phyloP scores from a whole-genome alignment of 257 asterid species.

The Solanum tarijense region DNA sequence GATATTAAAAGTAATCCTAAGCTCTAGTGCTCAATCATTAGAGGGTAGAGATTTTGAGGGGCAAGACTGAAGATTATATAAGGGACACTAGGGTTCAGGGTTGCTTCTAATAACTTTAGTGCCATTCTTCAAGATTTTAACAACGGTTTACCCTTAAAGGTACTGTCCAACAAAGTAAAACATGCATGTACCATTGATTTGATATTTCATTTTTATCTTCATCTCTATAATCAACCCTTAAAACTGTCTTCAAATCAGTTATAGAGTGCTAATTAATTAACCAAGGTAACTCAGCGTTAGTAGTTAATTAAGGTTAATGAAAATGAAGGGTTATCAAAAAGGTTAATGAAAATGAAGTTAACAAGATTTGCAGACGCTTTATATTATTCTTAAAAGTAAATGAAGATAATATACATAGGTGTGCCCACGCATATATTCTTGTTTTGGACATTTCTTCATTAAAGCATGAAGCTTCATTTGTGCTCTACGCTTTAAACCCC shows the following conservation, averaged over 20 bases:
- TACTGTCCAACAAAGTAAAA: not conserved
- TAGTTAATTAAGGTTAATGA: not conserved
- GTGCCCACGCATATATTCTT: not conserved
- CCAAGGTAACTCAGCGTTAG: not conserved
- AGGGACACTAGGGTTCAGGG: not conserved
- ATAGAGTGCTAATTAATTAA: not conserved
- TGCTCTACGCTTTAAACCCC: not conserved
- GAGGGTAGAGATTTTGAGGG: not conserved
- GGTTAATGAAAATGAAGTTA: not conserved
- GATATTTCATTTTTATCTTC: not conserved
- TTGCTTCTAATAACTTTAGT: not conserved
- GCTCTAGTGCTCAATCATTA: not conserved
- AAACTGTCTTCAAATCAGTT: not conserved
- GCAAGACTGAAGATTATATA: not conserved
- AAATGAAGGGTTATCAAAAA: not conserved
- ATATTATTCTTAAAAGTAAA: not conserved
- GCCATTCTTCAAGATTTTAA: not conserved
- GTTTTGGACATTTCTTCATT: not conserved
- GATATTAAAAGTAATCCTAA: not conserved
- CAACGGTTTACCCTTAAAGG: not conserved
- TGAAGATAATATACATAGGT: not conserved
- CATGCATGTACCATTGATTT: not conserved
- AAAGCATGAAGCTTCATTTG: not conserved
- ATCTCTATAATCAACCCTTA: not conserved
- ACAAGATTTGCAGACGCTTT: not conserved